A percentile compares a stretch with the other conserved stretches of the same genome.
Conservation (phyloP, 2,329 filamentous ascomycete species). For the Fusarium tjaetaba region DNA sequence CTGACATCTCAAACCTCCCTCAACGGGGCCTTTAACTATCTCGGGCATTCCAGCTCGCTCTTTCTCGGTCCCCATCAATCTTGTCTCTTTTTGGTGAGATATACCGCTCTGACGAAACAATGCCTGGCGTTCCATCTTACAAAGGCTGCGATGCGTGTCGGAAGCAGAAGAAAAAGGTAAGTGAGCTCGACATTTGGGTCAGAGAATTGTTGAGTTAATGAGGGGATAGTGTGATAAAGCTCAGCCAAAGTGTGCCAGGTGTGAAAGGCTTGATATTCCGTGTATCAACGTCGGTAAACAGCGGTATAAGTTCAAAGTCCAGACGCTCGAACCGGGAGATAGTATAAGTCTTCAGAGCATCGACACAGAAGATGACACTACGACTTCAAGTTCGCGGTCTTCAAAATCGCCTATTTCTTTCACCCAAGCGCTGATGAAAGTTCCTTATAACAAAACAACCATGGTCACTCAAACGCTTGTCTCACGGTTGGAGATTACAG, state of each 20-base stretch:
- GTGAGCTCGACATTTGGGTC: not conserved
- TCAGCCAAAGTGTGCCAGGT: constrained; percentile 57
- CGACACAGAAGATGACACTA: constrained; percentile 9
- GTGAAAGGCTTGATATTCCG: constrained; percentile 54
- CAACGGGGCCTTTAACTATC: constrained; percentile 12
- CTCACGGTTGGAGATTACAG: constrained; percentile 50
- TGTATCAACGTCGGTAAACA: constrained; percentile 59
- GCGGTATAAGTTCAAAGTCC: constrained; percentile 60
- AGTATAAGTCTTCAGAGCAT: constrained; percentile 2
- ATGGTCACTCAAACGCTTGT: constrained; percentile 39
- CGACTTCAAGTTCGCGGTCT: not conserved
- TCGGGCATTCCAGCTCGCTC: not conserved
- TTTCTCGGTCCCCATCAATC: not conserved
- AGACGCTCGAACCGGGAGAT: constrained; percentile 24
- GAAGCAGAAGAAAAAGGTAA: constrained; percentile 64
- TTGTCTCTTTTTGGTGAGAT: constrained; percentile 36
- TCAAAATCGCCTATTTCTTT: constrained; percentile 4
- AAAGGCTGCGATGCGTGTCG: constrained; percentile 62
- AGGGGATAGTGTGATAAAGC: constrained; percentile 56
- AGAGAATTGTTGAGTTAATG: not conserved
- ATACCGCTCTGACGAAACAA: constrained; percentile 46
- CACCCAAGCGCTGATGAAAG: not conserved
- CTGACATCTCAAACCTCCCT: not conserved
- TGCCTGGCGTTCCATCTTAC: constrained; percentile 63
- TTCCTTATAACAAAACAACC: constrained; percentile 48